Evolutionary conservation across 2,329 filamentous ascomycete species (phyloP), one percentile per base, ranked within the genome.

Genomic region (Claviceps sp.): DNA sequence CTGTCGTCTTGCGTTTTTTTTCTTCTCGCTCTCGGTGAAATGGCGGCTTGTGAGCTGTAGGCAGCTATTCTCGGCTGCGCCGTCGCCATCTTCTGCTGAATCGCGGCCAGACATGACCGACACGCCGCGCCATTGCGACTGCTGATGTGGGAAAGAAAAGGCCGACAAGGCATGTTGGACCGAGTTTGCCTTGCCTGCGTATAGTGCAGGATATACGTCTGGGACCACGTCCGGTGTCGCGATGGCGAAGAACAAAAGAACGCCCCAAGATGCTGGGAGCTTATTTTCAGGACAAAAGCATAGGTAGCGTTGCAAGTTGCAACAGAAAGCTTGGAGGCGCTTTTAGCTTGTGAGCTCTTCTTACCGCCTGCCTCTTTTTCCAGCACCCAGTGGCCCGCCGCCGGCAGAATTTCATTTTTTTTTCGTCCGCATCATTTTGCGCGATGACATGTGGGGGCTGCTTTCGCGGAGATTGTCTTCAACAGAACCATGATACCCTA

Each of bases 331-430:
- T 30, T 30, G 26, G 7, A 30, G 2, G 30, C 30, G 30, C 30
- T 34, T 34, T 11, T 4, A 30, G 26, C 26, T 13, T 6, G 9
- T n/a, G n/a, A 2, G 24, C 14, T 41, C 4, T 16, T 22, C 54
- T 34, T 34, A 70, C 67, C 67, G 66, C 65, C 60, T 69, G 51
- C 66, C 48, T 0, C 1, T 49, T 57, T 26, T 0, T 47, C 43
- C 8, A 9, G 18, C 1, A 14, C 7, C 26, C 20, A 37, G 38
- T 34, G 9, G 40, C 42, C 42, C 18, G 30, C 48, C 16, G 14
- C 43, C 16, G 67, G 65, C 67, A 70, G 65, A 69, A 69, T 65
- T 59, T 63, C 62, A 59, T 65, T 63, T 58, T 46, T 46, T 46
- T 34, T 30, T 45, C 5, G 54, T 48, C 43, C 26, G 44, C 24